Conservation (phyloP, 495 filamentous ascomycete genomes). For the Rusavskia elegans region DNA sequence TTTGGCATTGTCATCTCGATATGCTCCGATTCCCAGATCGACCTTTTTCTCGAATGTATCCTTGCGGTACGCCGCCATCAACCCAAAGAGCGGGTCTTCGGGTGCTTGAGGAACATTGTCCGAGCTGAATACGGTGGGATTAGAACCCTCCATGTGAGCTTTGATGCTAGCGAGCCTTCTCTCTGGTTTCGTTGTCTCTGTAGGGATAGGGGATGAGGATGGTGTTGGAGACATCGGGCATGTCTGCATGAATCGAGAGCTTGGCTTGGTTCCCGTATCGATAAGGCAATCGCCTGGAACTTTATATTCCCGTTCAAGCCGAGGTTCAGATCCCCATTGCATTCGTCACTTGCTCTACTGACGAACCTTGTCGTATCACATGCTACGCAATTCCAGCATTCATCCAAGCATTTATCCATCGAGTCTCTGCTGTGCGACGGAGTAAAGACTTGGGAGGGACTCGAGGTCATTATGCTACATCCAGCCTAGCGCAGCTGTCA, state of each 20-base stretch:
- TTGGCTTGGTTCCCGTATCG: background rate
- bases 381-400: too few species aligned
- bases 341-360: too few species aligned
- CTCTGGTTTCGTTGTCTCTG: background rate
- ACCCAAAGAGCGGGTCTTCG: slow-evolving; percentile 87
- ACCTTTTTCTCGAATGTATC: slow-evolving; percentile 80
- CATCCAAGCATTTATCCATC: too few species aligned
- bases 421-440: too few species aligned
- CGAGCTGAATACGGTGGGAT: slow-evolving; percentile 54
- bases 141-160: slow-evolving; percentile 31
- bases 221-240: background rate
- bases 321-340: too few species aligned
- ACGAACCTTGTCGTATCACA: too few species aligned
- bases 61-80: slow-evolving; percentile 76
- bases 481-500: too few species aligned
- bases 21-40: slow-evolving; percentile 91
- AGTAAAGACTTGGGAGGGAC: too few species aligned
- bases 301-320: too few species aligned
- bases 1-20: slow-evolving; percentile 87
- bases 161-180: slow-evolving; percentile 20
- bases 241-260: background rate
- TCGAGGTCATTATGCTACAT: too few species aligned
- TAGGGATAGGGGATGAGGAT: background rate
- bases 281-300: background rate
- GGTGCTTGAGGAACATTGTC: slow-evolving; percentile 78